These are phyloP conservation scores for Mucor racemosus DNA, from an alignment of 371 early-diverging fungal genomes.

Conservation along the genomic window DNA sequence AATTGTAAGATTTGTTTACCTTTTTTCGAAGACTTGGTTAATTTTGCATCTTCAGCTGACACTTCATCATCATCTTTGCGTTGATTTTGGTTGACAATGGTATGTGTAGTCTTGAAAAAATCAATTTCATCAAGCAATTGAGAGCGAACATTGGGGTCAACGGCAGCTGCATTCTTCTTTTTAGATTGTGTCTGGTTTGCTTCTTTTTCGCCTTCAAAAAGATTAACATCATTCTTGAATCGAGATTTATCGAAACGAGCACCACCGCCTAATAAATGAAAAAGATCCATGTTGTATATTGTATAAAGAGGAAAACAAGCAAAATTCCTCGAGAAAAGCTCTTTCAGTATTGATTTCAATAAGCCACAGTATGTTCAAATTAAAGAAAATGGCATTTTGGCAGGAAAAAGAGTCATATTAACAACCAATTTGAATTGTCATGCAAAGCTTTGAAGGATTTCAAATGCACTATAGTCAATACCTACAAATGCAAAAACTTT, in stretches of 20 bases:
- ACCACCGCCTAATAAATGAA: slow-evolving; percentile 81
- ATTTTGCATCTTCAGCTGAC: neutral
- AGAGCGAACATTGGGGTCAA: slow-evolving; percentile 43
- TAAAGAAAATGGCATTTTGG: neutral
- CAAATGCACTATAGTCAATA: too few species aligned
- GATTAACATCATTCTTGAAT: slow-evolving; percentile 73
- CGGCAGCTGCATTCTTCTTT: slow-evolving; percentile 39
- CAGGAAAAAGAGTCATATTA: neutral
- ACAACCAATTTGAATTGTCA: too few species aligned
- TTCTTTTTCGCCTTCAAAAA: slow-evolving; percentile 63
- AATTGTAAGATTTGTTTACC: neutral
- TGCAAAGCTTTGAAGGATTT: too few species aligned
- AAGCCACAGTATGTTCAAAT: neutral
- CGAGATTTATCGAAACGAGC: slow-evolving; percentile 83
- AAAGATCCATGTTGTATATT: slow-evolving; percentile 69
- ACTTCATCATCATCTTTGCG: slow-evolving; percentile 7
- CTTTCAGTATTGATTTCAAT: neutral
- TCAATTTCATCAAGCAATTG: slow-evolving; percentile 51
- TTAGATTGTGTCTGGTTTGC: slow-evolving; percentile 23
- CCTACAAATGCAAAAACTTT: too few species aligned
- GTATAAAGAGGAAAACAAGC: neutral
- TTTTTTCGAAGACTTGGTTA: neutral
- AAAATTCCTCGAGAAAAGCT: neutral
- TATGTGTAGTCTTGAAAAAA: slow-evolving; percentile 47
- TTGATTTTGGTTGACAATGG: slow-evolving; percentile 19